Evolutionary conservation across 225 moss, liverwort and hornwort genomes (phyloP), one percentile per base, ranked within the genome.

Genomic region (Antitrichia curtipendula): DNA sequence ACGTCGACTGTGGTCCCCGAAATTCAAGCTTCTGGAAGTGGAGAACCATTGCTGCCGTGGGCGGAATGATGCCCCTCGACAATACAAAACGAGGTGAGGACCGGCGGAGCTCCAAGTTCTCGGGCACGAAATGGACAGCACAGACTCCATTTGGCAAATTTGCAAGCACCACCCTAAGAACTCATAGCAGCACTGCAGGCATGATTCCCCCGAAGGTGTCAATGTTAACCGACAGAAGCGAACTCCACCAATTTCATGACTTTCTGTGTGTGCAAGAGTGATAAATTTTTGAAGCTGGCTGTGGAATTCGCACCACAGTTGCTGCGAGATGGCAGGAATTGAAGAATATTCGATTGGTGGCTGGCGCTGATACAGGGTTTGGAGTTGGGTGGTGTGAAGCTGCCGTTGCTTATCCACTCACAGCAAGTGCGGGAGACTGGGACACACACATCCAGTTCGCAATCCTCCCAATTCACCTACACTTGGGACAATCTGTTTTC

Each of bases 381-480:
- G 9, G 10, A 64, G 68, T 83, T 92, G 90, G 88, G 90, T 92
- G 92, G 92, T 88, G 90, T 82, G 85, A 90, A 84, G 87, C 63
- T 82, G 85, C 87, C 80, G 91, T 69, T 38, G 69, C 89, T 92
- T 92, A 92, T 92, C 92, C 92, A 91, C 91, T 85, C 54, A 38
- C 86, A 85, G 43, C 78, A 82, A 78, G 38, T 66, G 52, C n/a
- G 82, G 65, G 34, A 58, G 60, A 47, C 32, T 32, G 61, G 15
- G 36, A 25, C 52, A 36, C 50, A 5, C 59, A 14, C 84, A 72
- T 59, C 72, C 84, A 83, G 81, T 24, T 81, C 81, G 2, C 78
- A 28, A 45, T 27, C 27, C 82, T 64, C 64, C 12, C 49, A 82
- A 82, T 34, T 32, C 49, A 7, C 16, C 49, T 16, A 36, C 50